phyloP scores from a whole-genome alignment of 2,329 filamentous ascomycete genomes.

The Lasiodiplodia sp. region DNA sequence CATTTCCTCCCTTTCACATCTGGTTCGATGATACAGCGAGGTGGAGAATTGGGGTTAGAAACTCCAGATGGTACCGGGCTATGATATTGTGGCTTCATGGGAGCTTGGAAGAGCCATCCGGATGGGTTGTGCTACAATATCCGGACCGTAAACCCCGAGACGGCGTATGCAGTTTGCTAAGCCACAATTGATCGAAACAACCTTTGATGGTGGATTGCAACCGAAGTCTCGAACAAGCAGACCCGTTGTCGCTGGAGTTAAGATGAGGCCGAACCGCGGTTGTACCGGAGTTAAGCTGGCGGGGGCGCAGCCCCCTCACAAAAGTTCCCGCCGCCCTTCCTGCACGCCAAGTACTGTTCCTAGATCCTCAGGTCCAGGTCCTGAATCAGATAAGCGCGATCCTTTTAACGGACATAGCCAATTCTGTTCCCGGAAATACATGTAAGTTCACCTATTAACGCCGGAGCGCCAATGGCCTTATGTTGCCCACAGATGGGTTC shows the following conservation, averaged over 20 bases:
- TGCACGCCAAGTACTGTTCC: background rate
- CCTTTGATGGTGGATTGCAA: background rate
- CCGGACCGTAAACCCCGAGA: too few relatives aligned
- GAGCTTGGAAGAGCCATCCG: background rate
- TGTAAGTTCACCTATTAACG: conserved; percentile 2
- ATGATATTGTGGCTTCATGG: background rate
- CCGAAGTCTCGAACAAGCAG: too few relatives aligned
- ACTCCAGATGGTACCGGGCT: background rate
- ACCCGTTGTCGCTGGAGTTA: background rate
- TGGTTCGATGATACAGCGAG: background rate
- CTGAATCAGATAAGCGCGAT: background rate
- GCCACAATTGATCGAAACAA: background rate
- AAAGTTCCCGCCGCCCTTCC: background rate
- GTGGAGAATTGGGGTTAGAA: too few relatives aligned
- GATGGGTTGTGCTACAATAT: background rate
- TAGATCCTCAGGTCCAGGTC: background rate
- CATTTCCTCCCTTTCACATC: too few relatives aligned
- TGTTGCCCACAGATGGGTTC: background rate
- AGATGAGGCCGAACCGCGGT: conserved; percentile 5
- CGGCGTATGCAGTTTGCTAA: background rate
- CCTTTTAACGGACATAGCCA: background rate
- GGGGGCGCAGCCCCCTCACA: background rate
- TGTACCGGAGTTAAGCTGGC: conserved; percentile 10
- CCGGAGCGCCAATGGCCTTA: background rate
- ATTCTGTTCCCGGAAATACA: background rate